phyloP scores from a whole-genome alignment of 768 basidiomycete genomes.

The Russula sp. region DNA sequence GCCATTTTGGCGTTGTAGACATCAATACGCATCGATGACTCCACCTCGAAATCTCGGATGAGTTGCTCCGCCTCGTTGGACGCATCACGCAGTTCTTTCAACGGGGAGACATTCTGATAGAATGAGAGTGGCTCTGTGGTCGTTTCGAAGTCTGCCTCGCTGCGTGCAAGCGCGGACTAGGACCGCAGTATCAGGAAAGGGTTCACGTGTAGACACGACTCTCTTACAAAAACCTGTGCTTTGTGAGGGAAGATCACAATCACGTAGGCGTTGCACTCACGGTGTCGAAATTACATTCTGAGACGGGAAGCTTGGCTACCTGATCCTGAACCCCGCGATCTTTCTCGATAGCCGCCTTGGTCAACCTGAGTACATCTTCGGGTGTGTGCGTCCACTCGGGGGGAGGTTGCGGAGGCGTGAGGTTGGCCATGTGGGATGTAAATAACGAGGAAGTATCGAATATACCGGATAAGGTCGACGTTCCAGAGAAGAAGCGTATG shows the following conservation, averaged over 20 bases:
- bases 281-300: slow-evolving; percentile 59
- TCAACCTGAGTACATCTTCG: slow-evolving; percentile 44
- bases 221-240: slow-evolving; percentile 61
- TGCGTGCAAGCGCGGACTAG: slow-evolving; percentile 54
- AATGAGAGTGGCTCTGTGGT: slow-evolving; percentile 54
- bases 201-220: slow-evolving; percentile 12
- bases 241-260: slow-evolving; percentile 28
- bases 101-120: slow-evolving; percentile 37
- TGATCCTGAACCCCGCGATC: slow-evolving; percentile 52
- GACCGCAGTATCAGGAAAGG: slow-evolving; percentile 24
- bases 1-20: slow-evolving; percentile 67
- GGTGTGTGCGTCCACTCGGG: slow-evolving; percentile 62
- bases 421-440: slow-evolving; percentile 35
- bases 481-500: slow-evolving; percentile 7
- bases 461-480: slow-evolving; percentile 5
- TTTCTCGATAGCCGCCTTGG: slow-evolving; percentile 52
- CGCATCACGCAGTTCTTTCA: slow-evolving; percentile 74
- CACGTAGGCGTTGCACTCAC: slow-evolving; percentile 36
- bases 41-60: slow-evolving; percentile 65
- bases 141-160: slow-evolving; percentile 49
- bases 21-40: slow-evolving; percentile 76
- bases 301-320: slow-evolving; percentile 50
- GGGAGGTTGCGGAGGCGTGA: slow-evolving; percentile 60
- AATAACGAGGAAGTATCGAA: slow-evolving; percentile 3
- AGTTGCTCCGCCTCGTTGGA: slow-evolving; percentile 69